Evolutionary conservation across 768 basidiomycete genomes (phyloP), one percentile per base, ranked within the genome.

Genomic region (Exidia glandulosa): DNA sequence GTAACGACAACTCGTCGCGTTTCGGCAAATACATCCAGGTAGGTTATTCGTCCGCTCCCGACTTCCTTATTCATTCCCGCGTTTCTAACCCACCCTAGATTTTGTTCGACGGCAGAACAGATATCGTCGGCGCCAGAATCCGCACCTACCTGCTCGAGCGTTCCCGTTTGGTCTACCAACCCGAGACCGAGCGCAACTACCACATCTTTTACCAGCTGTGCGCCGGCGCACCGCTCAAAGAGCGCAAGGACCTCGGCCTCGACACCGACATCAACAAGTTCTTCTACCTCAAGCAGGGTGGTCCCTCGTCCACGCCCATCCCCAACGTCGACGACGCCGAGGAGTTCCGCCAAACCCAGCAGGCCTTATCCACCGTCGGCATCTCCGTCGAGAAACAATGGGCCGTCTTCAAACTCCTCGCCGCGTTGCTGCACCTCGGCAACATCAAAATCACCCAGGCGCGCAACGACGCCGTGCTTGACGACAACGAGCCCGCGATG

Each of bases 1-100:
- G 96, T 61, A 99, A 99, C 70, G 96, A 99, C 74, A 99, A 99
- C 72, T 96, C 93, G 7, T 99, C 96, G 25, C 85, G 96, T 60
- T 99, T 99, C 72, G 96, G 96, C 63, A 99, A 99, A 76, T 99
- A 99, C 74, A 97, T 99, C 64, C 95, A 99, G 82, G 96, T 94
- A 56, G 66, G 79, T 69, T 30, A 31, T 34, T 27, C 41, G 19
- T 34, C 36, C 50, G 57, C 55, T 29, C 36, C 59, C 59, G 63
- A 56, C 59, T 65, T n/a, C 14, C 13, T 13, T 5, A 2, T 19
- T 59, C 37, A 30, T 32, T 36, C 16, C 5, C 41, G 16, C 61
- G 34, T 36, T 14, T 32, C 16, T 48, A 59, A 33, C 3, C 61
- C 14, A 36, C 48, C 19, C 25, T 67, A 98, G 96, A 95, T 99